Conservation (phyloP, 257 asterid genomes). For the Solanum neorickii region DNA sequence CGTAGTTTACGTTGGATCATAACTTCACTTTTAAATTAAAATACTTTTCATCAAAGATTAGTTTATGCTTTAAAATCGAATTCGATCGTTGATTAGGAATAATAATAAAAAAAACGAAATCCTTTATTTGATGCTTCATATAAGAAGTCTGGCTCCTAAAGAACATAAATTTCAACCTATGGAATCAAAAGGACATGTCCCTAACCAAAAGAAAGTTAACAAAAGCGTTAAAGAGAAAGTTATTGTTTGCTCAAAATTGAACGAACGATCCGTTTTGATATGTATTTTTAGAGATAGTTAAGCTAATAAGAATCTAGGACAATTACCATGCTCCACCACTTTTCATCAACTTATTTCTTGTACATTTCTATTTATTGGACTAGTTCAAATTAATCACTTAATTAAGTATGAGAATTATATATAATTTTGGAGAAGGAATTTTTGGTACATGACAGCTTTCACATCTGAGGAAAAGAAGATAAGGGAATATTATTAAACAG, state of each 20-base stretch:
- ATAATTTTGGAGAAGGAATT: neutral
- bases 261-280: neutral
- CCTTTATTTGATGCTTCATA: neutral
- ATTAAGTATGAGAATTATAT: neutral
- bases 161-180: no score
- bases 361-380: neutral
- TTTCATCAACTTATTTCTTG: neutral
- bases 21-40: no score
- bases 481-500: neutral
- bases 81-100: neutral
- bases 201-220: neutral
- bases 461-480: neutral
- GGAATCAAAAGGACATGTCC: no score
- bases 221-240: neutral
- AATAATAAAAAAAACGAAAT: no score
- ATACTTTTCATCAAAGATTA: no score
- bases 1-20: neutral
- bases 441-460: neutral
- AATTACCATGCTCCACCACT: neutral
- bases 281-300: neutral
- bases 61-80: no score
- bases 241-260: no score
- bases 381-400: neutral
- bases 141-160: neutral
- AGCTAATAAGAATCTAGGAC: neutral